Evolutionary conservation across 2,329 filamentous ascomycete species (phyloP).

Genomic region (Trichoderma afroharzianum): DNA sequence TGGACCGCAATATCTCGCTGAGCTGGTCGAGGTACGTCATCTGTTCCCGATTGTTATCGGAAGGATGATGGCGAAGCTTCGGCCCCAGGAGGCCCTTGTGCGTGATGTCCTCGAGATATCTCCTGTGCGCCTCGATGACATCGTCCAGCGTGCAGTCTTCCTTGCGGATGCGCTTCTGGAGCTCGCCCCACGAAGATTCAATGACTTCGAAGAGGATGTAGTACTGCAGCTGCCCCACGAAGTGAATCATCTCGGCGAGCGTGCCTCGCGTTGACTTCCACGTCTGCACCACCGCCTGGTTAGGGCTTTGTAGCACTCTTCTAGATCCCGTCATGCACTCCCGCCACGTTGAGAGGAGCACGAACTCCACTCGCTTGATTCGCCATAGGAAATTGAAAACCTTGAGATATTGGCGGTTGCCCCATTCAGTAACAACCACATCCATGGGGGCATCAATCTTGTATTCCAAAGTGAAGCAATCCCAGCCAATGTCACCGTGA

Average conservation of each 20-base stretch:
- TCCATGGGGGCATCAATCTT: slow-evolving; percentile 96
- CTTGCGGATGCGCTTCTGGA: slow-evolving; percentile 77
- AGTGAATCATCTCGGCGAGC: slow-evolving; percentile 97
- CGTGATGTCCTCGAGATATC: slow-evolving; percentile 90
- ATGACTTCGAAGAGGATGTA: slow-evolving; percentile 99
- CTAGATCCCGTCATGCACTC: slow-evolving; percentile 92
- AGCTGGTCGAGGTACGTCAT: slow-evolving; percentile 85
- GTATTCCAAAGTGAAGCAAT: slow-evolving; percentile 98
- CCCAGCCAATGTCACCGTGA: slow-evolving; percentile 97
- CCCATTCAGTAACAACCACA: slow-evolving; percentile 94
- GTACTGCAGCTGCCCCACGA: slow-evolving; percentile 94
- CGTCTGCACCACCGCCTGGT: slow-evolving; percentile 64
- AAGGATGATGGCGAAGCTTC: slow-evolving; percentile 43
- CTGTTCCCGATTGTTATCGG: slow-evolving; percentile 60
- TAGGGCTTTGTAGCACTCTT: slow-evolving; percentile 78
- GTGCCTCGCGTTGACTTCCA: slow-evolving; percentile 90
- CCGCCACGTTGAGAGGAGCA: slow-evolving; percentile 84
- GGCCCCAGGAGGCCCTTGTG: slow-evolving; percentile 91
- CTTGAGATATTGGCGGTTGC: slow-evolving; percentile 93
- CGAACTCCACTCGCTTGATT: slow-evolving; percentile 96
- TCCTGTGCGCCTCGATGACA: slow-evolving; percentile 84
- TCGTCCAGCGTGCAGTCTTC: slow-evolving; percentile 92
- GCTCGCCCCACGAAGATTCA: slow-evolving; percentile 88
- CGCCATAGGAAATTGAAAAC: slow-evolving; percentile 99
- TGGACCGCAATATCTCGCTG: slow-evolving; percentile 85